A percentile compares a stretch with the other conserved stretches of the same genome.
These are phyloP conservation scores for Trichophyton verrucosum DNA, from an alignment of 2,329 filamentous ascomycete genomes.

Conservation along the genomic window DNA sequence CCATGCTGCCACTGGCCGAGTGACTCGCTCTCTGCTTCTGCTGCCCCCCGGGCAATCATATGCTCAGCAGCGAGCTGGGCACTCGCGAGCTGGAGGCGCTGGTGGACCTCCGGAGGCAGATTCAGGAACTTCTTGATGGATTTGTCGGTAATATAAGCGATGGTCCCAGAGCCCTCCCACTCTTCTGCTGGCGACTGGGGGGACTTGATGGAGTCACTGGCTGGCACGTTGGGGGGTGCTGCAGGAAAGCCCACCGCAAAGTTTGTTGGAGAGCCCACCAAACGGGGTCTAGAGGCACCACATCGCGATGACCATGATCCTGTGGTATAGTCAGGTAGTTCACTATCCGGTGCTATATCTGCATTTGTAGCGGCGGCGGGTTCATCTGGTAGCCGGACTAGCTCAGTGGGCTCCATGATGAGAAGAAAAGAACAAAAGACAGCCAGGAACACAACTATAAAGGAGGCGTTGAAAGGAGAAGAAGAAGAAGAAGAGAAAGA, in stretches of 20 bases:
- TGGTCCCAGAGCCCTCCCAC: conserved; percentile 6
- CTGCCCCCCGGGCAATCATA: neutral
- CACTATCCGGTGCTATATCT: neutral
- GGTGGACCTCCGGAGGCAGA: conserved; percentile 12
- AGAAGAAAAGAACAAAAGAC: no score
- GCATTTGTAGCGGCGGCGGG: neutral
- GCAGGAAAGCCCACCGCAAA: no score
- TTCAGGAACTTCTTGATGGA: conserved; percentile 7
- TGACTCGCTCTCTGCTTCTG: neutral
- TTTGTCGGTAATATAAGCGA: conserved; percentile 6
- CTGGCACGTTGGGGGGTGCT: no score
- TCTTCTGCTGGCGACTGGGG: neutral
- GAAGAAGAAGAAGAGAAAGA: no score
- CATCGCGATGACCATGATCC: neutral
- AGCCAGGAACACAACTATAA: no score
- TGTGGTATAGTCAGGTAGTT: neutral
- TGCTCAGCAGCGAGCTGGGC: conserved; percentile 10
- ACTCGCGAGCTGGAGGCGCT: conserved; percentile 10
- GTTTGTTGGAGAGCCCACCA: no score
- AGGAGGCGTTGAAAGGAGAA: no score
- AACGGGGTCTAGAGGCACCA: no score
- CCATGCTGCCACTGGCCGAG: neutral
- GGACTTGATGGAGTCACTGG: neutral
- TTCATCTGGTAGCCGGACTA: no score
- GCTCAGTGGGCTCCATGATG: no score